phyloP scores from a whole-genome alignment of 306 rosid genomes.

The Medicago ruthenica region DNA sequence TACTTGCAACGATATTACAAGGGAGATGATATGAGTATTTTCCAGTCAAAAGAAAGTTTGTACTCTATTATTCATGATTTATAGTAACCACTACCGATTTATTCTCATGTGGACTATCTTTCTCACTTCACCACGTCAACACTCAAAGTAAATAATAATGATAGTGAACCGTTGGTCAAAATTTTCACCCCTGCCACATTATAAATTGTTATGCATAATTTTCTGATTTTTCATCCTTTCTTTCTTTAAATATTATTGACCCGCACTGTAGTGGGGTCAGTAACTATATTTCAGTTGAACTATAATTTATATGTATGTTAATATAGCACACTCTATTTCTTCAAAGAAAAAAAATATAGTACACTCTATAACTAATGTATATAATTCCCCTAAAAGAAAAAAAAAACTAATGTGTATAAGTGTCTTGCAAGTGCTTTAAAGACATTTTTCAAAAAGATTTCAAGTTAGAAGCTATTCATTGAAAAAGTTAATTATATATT shows the following conservation, averaged over 20 bases:
- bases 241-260: background rate
- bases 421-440: too few species aligned
- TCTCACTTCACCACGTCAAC: background rate
- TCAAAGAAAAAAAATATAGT: too few species aligned
- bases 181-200: background rate
- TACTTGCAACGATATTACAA: background rate
- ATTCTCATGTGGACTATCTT: background rate
- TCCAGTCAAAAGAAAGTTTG: background rate
- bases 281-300: too few species aligned
- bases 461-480: too few species aligned
- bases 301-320: too few species aligned
- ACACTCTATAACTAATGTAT: too few species aligned
- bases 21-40: background rate
- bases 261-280: background rate
- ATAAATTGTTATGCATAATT: slow-evolving; percentile 11
- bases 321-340: too few species aligned
- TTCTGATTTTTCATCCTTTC: slow-evolving; percentile 1
- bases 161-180: background rate
- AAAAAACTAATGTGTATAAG: too few species aligned
- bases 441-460: too few species aligned
- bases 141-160: background rate
- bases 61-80: background rate
- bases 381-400: too few species aligned
- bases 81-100: background rate
- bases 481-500: too few species aligned